phyloP scores from a whole-genome alignment of 331 rosid species.

The Telfairia occidentalis region DNA sequence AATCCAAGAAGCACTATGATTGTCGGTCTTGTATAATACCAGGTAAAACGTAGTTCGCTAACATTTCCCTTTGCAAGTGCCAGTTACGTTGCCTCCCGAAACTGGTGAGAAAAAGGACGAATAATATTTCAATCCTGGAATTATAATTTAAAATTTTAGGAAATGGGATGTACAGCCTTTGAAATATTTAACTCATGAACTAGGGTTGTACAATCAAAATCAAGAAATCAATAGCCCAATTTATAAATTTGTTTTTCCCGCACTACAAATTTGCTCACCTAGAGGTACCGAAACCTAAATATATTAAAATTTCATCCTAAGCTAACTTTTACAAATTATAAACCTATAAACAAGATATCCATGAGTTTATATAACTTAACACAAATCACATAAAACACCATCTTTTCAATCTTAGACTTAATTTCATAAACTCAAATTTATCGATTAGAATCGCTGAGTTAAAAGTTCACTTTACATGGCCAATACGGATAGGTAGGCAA shows the following conservation, averaged over 20 bases:
- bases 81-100: not conserved
- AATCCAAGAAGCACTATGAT: not conserved
- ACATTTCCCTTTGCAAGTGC: not conserved
- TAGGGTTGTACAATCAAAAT: not conserved
- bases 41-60: not conserved
- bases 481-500: not conserved
- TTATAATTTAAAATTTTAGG: not conserved
- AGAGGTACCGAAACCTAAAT: not conserved
- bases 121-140: not conserved
- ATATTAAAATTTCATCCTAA: not conserved
- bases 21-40: not conserved
- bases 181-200: not conserved
- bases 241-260: not conserved
- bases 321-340: not conserved
- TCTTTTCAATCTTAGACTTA: not conserved
- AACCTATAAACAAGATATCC: not conserved
- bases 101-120: not conserved
- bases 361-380: not conserved
- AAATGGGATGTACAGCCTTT: not conserved
- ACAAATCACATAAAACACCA: not conserved
- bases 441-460: not conserved
- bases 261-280: not conserved
- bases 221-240: not conserved
- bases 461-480: not conserved
- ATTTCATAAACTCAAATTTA: not conserved